phyloP scores from a whole-genome alignment of 2,329 filamentous ascomycete genomes.

The Cucurbitaria berberidis region DNA sequence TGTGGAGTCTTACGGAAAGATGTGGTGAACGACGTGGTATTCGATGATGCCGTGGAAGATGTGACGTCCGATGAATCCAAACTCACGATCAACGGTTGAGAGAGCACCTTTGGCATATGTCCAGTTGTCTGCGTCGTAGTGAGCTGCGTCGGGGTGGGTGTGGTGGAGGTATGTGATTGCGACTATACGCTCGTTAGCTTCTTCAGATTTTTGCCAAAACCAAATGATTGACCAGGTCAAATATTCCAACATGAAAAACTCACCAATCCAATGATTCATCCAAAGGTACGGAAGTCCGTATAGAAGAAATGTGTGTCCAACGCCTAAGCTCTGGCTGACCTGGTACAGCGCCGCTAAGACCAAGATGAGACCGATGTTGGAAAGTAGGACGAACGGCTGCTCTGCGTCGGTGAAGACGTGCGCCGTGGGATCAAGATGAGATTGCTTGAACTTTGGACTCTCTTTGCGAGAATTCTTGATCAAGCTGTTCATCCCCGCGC shows the following conservation, averaged over 20 bases:
- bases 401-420: slow-evolving; percentile 24
- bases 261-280: slow-evolving; percentile 71
- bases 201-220: too few species aligned
- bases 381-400: slow-evolving; percentile 23
- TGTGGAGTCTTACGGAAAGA: slow-evolving; percentile 56
- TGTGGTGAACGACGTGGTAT: slow-evolving; percentile 68
- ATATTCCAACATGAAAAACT: slow-evolving; percentile 1
- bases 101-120: slow-evolving; percentile 67
- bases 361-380: slow-evolving; percentile 25
- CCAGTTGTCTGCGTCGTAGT: slow-evolving; percentile 66
- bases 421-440: slow-evolving; percentile 26
- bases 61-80: slow-evolving; percentile 69
- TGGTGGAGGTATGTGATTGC: slow-evolving; percentile 79
- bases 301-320: slow-evolving; percentile 62
- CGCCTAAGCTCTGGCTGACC: slow-evolving; percentile 60
- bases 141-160: slow-evolving; percentile 64
- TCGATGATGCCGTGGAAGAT: slow-evolving; percentile 72
- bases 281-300: slow-evolving; percentile 71
- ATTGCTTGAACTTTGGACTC: slow-evolving; percentile 23
- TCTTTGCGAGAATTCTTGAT: background rate
- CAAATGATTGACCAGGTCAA: too few species aligned
- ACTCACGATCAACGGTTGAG: slow-evolving; percentile 68
- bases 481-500: slow-evolving; percentile 27
- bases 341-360: slow-evolving; percentile 57
- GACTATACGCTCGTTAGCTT: slow-evolving; percentile 48